phyloP scores from a whole-genome alignment of 139 green algal genomes.

The Tetratostichococcus sp. region DNA sequence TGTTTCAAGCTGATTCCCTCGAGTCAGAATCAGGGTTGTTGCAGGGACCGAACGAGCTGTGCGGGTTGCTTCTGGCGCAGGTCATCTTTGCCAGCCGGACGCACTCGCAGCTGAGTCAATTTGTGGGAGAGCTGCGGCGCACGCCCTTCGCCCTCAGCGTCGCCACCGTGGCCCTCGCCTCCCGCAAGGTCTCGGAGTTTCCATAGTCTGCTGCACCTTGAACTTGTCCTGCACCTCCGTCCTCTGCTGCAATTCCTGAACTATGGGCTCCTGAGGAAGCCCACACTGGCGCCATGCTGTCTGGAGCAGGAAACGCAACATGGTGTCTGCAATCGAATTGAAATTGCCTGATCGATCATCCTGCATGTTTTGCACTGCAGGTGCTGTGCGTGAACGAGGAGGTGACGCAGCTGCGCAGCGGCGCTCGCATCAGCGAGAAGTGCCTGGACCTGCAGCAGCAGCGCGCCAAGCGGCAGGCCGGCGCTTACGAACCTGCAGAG shows the following conservation, averaged over 20 bases:
- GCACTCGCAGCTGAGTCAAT: slow-evolving; percentile 95
- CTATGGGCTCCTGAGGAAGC: too few species aligned
- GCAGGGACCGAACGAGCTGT: too few species aligned
- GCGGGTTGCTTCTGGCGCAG: too few species aligned
- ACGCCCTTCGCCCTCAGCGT: slow-evolving; percentile 59
- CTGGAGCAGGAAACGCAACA: too few species aligned
- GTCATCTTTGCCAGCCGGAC: slow-evolving; percentile 92
- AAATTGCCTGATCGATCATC: background rate
- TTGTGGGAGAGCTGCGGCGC: slow-evolving; percentile 69
- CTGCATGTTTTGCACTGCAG: slow-evolving; percentile 18
- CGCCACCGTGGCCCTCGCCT: slow-evolving; percentile 61
- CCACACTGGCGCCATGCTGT: too few species aligned
- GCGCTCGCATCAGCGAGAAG: slow-evolving; percentile 76
- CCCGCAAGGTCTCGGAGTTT: slow-evolving; percentile 57
- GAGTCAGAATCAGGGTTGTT: too few species aligned
- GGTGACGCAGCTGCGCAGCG: slow-evolving; percentile 41
- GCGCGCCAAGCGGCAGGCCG: slow-evolving; percentile 19
- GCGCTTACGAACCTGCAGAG: background rate
- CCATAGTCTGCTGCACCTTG: too few species aligned
- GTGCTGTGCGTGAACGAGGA: slow-evolving; percentile 86
- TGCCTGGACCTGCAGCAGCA: slow-evolving; percentile 83
- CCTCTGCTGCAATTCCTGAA: too few species aligned
- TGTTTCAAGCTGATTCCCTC: too few species aligned
- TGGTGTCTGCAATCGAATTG: too few species aligned
- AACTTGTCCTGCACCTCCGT: too few species aligned